Percentiles rank a stretch among this genome's conserved stretches.
Evolutionary conservation across 116 monocot species (phyloP).

Genomic region (Posidonia oceanica): DNA sequence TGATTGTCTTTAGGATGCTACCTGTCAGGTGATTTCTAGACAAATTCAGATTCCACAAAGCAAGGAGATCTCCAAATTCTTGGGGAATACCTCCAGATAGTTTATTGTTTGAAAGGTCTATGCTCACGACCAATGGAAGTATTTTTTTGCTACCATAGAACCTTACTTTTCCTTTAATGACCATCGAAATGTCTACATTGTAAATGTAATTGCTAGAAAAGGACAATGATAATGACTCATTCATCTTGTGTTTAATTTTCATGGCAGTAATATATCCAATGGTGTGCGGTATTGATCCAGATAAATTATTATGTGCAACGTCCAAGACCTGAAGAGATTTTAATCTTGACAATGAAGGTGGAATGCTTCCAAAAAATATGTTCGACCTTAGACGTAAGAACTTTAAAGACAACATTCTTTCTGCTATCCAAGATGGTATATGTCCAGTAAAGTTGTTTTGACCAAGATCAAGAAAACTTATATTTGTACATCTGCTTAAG

Average conservation of each 20-base stretch:
- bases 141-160: background rate
- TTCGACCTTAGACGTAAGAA: conserved; percentile 20
- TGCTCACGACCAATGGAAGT: conserved; percentile 17
- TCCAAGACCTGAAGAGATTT: conserved; percentile 18
- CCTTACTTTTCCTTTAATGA: conserved; percentile 7
- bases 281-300: conserved; percentile 14
- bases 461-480: conserved; percentile 25
- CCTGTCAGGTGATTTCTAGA: conserved; percentile 20
- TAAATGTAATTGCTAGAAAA: no score
- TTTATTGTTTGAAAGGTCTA: conserved; percentile 38
- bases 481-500: conserved; percentile 1
- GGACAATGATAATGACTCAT: background rate
- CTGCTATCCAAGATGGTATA: conserved; percentile 20
- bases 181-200: background rate
- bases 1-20: background rate
- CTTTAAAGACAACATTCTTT: conserved; percentile 8
- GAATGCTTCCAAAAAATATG: conserved; percentile 15
- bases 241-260: background rate
- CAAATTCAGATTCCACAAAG: conserved; percentile 18
- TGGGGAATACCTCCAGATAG: conserved; percentile 29
- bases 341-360: conserved; percentile 11
- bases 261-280: conserved; percentile 10
- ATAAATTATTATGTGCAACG: conserved; percentile 23
- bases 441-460: conserved; percentile 18
- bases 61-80: conserved; percentile 12